These are phyloP conservation scores for Ulota crispa DNA, from an alignment of 225 moss, liverwort and hornwort species.

Conservation along the genomic window DNA sequence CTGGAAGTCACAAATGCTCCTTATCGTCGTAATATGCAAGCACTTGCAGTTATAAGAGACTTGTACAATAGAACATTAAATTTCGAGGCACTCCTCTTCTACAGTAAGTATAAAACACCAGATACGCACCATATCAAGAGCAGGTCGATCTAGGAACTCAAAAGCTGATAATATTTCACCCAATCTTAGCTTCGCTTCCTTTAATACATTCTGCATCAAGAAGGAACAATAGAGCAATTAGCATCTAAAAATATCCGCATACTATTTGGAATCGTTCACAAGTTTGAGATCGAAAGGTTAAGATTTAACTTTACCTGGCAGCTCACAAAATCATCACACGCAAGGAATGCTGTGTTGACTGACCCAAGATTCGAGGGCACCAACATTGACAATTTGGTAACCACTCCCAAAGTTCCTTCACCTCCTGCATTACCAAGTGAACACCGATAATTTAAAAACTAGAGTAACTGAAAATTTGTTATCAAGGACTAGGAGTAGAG, in stretches of 20 bases:
- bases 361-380: constrained; percentile 81
- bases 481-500: background rate
- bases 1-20: constrained; percentile 8
- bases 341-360: constrained; percentile 85
- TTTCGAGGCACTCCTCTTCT: constrained; percentile 17
- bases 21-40: constrained; percentile 7
- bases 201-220: constrained; percentile 62
- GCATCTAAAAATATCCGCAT: constrained; percentile 2
- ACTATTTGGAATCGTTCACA: constrained; percentile 7
- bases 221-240: constrained; percentile 23
- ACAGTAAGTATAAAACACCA: background rate
- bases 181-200: constrained; percentile 77
- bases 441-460: constrained; percentile 6
- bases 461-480: background rate
- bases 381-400: constrained; percentile 90
- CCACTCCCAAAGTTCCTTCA: constrained; percentile 96
- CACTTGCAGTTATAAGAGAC: constrained; percentile 4
- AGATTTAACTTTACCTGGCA: constrained; percentile 65
- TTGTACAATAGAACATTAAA: background rate
- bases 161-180: constrained; percentile 98
- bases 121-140: constrained; percentile 71
- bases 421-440: constrained; percentile 52
- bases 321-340: constrained; percentile 75
- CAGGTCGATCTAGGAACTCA: constrained; percentile 84
- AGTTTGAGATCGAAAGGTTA: constrained; percentile 17